Evolutionary conservation across 2,329 filamentous ascomycete species (phyloP).

Genomic region (Penicillium sp.): DNA sequence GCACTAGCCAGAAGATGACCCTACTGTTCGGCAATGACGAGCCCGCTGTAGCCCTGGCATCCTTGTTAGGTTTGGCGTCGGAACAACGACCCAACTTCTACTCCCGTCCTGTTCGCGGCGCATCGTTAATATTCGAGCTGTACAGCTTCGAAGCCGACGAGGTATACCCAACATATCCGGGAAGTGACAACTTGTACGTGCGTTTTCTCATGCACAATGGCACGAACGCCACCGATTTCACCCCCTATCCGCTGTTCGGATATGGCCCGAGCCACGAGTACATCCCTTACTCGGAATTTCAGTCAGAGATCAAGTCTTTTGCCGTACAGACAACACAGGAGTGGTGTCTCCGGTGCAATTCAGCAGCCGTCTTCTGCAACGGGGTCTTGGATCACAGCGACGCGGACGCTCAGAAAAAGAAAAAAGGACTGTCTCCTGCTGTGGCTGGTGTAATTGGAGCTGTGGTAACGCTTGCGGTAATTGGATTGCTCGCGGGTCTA

Average conservation of each 20-base stretch:
- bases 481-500: conserved; percentile 47
- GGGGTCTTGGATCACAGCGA: conserved; percentile 39
- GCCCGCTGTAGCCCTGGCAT: conserved; percentile 57
- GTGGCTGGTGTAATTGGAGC: conserved; percentile 62
- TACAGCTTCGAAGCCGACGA: conserved; percentile 47
- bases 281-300: conserved; percentile 57
- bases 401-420: conserved; percentile 9
- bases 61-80: conserved; percentile 47
- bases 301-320: conserved; percentile 48
- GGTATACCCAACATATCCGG: conserved; percentile 43
- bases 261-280: conserved; percentile 50
- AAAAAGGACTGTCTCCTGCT: conserved; percentile 44
- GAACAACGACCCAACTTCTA: conserved; percentile 50
- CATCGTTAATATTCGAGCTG: conserved; percentile 57
- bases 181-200: conserved; percentile 54
- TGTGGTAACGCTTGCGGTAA: conserved; percentile 53
- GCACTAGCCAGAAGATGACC: conserved; percentile 48
- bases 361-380: conserved; percentile 55
- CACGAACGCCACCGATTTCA: conserved; percentile 44
- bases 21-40: conserved; percentile 56
- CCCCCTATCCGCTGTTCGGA: conserved; percentile 56
- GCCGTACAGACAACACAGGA: conserved; percentile 49
- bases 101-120: conserved; percentile 53
- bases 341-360: conserved; percentile 58
- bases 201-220: conserved; percentile 63